Percentiles rank a stretch among this genome's conserved stretches.
phyloP scores from a whole-genome alignment of 75 land plant genomes.

The Picea sitchensis region DNA sequence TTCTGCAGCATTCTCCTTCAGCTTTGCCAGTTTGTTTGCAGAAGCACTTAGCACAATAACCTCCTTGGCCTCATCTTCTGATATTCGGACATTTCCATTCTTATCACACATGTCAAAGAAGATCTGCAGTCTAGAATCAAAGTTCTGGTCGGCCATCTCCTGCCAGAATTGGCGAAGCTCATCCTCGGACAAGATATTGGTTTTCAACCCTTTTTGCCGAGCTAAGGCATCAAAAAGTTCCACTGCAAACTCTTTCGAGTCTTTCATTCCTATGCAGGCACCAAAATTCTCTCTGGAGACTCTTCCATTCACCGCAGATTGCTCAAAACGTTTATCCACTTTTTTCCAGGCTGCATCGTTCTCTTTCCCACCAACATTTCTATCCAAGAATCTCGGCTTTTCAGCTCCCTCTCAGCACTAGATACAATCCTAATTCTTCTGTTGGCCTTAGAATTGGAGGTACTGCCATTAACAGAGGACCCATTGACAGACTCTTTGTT shows the following conservation, averaged over 20 bases:
- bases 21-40: conserved; percentile 71
- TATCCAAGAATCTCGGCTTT: conserved; percentile 67
- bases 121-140: conserved; percentile 36
- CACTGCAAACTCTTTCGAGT: conserved; percentile 42
- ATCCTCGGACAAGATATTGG: conserved; percentile 15
- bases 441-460: neutral
- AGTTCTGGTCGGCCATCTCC: conserved; percentile 33
- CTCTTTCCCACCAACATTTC: conserved; percentile 31
- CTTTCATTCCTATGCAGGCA: conserved; percentile 69
- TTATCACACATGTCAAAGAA: conserved; percentile 51
- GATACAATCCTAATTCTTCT: conserved; percentile 42
- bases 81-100: conserved; percentile 35
- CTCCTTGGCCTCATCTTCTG: conserved; percentile 46
- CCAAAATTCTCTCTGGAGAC: conserved; percentile 72
- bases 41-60: conserved; percentile 86
- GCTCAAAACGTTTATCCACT: conserved; percentile 60
- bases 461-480: conserved; percentile 8
- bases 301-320: conserved; percentile 44
- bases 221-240: conserved; percentile 34
- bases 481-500: conserved; percentile 32
- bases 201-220: conserved; percentile 18
- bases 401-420: conserved; percentile 60
- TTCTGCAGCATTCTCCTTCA: conserved; percentile 83
- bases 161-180: conserved; percentile 35
- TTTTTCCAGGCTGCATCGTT: conserved; percentile 42